Evolutionary conservation across 140 eudicot species (phyloP).

Genomic region (Anethum foeniculum): DNA sequence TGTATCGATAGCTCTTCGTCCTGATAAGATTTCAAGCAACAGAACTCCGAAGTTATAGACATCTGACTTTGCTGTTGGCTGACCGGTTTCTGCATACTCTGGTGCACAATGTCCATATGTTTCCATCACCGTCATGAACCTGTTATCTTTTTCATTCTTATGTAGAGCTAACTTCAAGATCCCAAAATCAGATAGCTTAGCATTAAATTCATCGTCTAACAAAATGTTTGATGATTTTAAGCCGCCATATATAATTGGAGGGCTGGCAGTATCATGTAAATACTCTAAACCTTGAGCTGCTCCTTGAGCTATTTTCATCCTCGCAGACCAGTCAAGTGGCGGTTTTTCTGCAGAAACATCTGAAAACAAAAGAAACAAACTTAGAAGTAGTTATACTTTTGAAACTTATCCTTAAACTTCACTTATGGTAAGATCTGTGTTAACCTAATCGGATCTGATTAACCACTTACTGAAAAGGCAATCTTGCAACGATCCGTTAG

Average conservation of each 20-base stretch:
- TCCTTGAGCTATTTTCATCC: constrained; percentile 47
- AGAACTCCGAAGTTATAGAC: constrained; percentile 56
- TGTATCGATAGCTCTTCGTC: constrained; percentile 44
- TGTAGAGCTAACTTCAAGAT: constrained; percentile 37
- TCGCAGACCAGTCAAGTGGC: constrained; percentile 42
- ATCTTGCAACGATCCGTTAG: constrained; percentile 50
- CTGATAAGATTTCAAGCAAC: constrained; percentile 44
- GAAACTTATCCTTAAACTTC: background rate
- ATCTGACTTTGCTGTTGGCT: constrained; percentile 41
- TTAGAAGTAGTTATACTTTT: background rate
- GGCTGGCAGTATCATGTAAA: constrained; percentile 40
- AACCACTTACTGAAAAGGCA: constrained; percentile 36
- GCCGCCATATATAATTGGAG: constrained; percentile 41
- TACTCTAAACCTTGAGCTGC: constrained; percentile 41
- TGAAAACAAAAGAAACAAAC: constrained; percentile 14
- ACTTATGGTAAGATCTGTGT: background rate
- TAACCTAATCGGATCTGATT: background rate
- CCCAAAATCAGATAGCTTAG: constrained; percentile 47
- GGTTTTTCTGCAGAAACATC: constrained; percentile 22
- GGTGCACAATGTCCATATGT: constrained; percentile 57
- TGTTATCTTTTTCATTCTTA: constrained; percentile 23
- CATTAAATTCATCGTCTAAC: constrained; percentile 40
- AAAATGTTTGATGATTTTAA: constrained; percentile 46
- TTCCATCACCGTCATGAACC: constrained; percentile 49
- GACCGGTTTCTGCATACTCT: constrained; percentile 45